Evolutionary conservation across 2,329 filamentous ascomycete species (phyloP).

Genomic region (Herpotrichia juniperi): DNA sequence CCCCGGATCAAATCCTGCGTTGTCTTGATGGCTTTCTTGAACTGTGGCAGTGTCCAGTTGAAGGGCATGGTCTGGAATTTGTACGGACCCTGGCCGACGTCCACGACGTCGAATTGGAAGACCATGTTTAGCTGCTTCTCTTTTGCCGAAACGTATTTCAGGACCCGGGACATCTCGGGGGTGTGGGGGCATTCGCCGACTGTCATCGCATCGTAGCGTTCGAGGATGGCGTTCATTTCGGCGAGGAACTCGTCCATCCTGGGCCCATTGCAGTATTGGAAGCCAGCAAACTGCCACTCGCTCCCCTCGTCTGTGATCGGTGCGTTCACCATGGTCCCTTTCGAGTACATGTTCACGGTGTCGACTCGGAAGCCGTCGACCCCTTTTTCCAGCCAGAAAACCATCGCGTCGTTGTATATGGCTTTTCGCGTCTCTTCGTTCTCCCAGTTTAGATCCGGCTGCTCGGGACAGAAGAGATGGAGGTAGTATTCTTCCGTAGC

Average conservation of each 20-base stretch:
- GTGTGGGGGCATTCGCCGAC: conserved; percentile 73
- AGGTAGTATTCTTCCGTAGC: conserved; percentile 77
- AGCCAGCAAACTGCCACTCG: conserved; percentile 43
- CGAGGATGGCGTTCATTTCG: conserved; percentile 67
- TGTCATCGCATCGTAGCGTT: conserved; percentile 69
- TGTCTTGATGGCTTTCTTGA: conserved; percentile 37
- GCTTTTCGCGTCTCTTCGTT: conserved; percentile 70
- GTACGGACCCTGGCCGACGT: conserved; percentile 43
- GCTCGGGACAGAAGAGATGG: conserved; percentile 74
- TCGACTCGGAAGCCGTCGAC: conserved; percentile 57
- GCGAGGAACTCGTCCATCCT: conserved; percentile 70
- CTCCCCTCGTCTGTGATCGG: conserved; percentile 36
- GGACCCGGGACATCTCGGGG: conserved; percentile 62
- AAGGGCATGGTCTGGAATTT: conserved; percentile 43
- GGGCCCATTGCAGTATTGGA: conserved; percentile 71
- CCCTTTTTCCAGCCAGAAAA: conserved; percentile 79
- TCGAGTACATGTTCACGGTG: conserved; percentile 46
- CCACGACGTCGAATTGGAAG: conserved; percentile 57
- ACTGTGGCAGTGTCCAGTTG: conserved; percentile 37
- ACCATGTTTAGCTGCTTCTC: conserved; percentile 71
- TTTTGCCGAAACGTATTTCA: conserved; percentile 64
- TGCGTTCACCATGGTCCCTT: conserved; percentile 40
- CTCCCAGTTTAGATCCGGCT: conserved; percentile 89
- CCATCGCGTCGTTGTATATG: conserved; percentile 71
- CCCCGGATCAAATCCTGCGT: conserved; percentile 39